These are phyloP conservation scores for Beauveria pseudobassiana DNA, from an alignment of 2,329 filamentous ascomycete genomes.

Conservation along the genomic window DNA sequence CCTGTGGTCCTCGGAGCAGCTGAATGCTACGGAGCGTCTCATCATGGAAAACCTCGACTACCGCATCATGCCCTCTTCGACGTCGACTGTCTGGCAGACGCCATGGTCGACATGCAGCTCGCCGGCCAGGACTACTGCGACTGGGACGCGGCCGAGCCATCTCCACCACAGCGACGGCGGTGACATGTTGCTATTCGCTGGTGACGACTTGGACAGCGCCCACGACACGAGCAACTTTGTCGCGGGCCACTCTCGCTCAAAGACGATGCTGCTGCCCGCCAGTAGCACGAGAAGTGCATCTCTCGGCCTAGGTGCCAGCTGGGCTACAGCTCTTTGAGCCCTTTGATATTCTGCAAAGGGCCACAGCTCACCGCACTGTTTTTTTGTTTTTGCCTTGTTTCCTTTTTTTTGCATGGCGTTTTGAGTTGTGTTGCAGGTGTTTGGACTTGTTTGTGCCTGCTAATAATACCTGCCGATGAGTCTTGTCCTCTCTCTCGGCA, in stretches of 20 bases:
- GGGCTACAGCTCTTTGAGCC: slow-evolving; percentile 8
- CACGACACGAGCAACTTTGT: slow-evolving; percentile 17
- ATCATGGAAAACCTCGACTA: slow-evolving; percentile 59
- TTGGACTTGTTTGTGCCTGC: background rate
- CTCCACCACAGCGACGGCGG: slow-evolving; percentile 22
- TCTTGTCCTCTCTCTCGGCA: background rate
- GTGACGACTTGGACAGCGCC: slow-evolving; percentile 12
- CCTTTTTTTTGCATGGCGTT: background rate
- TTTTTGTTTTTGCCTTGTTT: background rate
- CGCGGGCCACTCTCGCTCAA: slow-evolving; percentile 27
- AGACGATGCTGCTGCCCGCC: slow-evolving; percentile 20
- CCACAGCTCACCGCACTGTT: background rate
- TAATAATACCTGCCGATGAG: slow-evolving; percentile 9
- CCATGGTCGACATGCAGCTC: slow-evolving; percentile 56
- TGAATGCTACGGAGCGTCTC: slow-evolving; percentile 56
- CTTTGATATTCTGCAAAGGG: background rate
- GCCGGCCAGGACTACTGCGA: slow-evolving; percentile 33
- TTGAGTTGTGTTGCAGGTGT: background rate
- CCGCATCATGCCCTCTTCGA: slow-evolving; percentile 55
- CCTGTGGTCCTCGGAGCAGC: slow-evolving; percentile 53
- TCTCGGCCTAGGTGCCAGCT: slow-evolving; percentile 4
- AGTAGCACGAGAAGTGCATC: background rate
- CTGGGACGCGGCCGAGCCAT: slow-evolving; percentile 21
- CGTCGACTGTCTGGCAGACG: slow-evolving; percentile 48
- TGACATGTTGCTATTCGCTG: slow-evolving; percentile 9